Evolutionary conservation across 2,329 filamentous ascomycete genomes (phyloP).

Genomic region (Helotiales sp.): DNA sequence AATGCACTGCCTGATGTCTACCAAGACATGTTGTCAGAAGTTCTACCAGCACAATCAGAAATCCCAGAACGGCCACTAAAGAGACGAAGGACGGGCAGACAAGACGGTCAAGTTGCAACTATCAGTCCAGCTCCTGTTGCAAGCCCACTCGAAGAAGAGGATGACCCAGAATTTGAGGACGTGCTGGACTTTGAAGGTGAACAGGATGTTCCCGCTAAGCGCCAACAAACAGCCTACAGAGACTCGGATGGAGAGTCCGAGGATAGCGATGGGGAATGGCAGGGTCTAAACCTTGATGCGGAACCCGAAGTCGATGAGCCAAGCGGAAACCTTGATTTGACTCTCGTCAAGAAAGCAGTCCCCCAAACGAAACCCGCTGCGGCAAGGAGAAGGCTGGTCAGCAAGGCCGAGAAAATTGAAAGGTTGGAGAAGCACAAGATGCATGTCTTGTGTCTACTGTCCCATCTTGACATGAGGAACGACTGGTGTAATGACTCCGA

Average conservation of each 20-base stretch:
- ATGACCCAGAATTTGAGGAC: constrained; percentile 42
- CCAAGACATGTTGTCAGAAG: constrained; percentile 51
- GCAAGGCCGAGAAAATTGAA: constrained; percentile 56
- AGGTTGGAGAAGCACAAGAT: constrained; percentile 83
- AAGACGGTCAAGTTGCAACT: constrained; percentile 17
- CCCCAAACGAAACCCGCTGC: constrained; percentile 24
- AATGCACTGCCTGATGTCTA: constrained; percentile 49
- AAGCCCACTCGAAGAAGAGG: constrained; percentile 34
- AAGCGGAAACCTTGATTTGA: constrained; percentile 43
- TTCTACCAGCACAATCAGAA: constrained; percentile 41
- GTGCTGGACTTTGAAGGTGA: constrained; percentile 31
- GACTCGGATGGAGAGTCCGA: constrained; percentile 59
- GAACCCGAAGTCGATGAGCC: constrained; percentile 38
- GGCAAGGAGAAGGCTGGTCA: constrained; percentile 53
- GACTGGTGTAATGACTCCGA: constrained; percentile 82
- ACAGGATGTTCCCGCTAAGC: constrained; percentile 30
- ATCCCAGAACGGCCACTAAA: constrained; percentile 46
- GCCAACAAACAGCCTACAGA: constrained; percentile 47
- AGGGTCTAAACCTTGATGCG: constrained; percentile 58
- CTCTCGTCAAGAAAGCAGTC: constrained; percentile 36
- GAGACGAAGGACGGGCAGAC: constrained; percentile 37
- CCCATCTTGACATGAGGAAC: constrained; percentile 79
- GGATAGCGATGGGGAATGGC: constrained; percentile 65
- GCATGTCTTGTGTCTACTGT: constrained; percentile 82
- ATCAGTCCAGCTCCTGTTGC: constrained; percentile 18